phyloP scores from a whole-genome alignment of 2,329 filamentous ascomycete species.

The Stachybotrys chartarum region DNA sequence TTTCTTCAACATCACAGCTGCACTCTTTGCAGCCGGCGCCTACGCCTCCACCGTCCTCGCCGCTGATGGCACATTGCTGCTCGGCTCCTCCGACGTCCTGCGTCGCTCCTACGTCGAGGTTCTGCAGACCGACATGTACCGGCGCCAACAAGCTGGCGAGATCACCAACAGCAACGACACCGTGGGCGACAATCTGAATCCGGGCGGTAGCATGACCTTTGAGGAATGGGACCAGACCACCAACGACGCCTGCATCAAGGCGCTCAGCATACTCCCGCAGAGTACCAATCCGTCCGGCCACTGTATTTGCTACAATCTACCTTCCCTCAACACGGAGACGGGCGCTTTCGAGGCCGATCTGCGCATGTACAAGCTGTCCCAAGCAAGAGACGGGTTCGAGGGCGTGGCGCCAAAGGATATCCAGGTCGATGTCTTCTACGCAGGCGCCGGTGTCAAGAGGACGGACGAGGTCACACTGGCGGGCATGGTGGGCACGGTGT shows the following conservation, averaged over 20 bases:
- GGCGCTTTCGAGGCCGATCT: conserved; percentile 73
- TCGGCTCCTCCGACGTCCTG: neutral
- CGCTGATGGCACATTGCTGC: neutral
- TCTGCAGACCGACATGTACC: neutral
- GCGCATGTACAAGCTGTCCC: conserved; percentile 62
- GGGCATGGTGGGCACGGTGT: conserved; percentile 12
- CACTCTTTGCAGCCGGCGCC: neutral
- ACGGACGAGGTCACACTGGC: conserved; percentile 16
- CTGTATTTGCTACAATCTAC: conserved; percentile 77
- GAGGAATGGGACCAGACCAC: conserved; percentile 50
- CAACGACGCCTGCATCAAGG: conserved; percentile 49
- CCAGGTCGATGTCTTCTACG: conserved; percentile 46
- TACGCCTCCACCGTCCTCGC: neutral
- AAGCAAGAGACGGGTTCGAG: conserved; percentile 46
- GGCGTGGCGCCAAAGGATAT: conserved; percentile 45
- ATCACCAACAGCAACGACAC: conserved; percentile 10
- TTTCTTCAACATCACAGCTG: neutral
- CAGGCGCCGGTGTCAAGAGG: conserved; percentile 35
- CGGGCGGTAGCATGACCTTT: conserved; percentile 42
- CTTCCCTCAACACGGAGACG: conserved; percentile 57
- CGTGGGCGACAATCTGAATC: conserved; percentile 25
- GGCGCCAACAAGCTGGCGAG: conserved; percentile 5
- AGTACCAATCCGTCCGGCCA: conserved; percentile 69
- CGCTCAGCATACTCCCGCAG: conserved; percentile 46
- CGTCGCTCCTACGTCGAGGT: neutral